These are phyloP conservation scores for Colletotrichum cereale DNA, from an alignment of 2,329 filamentous ascomycete species.

Conservation along the genomic window DNA sequence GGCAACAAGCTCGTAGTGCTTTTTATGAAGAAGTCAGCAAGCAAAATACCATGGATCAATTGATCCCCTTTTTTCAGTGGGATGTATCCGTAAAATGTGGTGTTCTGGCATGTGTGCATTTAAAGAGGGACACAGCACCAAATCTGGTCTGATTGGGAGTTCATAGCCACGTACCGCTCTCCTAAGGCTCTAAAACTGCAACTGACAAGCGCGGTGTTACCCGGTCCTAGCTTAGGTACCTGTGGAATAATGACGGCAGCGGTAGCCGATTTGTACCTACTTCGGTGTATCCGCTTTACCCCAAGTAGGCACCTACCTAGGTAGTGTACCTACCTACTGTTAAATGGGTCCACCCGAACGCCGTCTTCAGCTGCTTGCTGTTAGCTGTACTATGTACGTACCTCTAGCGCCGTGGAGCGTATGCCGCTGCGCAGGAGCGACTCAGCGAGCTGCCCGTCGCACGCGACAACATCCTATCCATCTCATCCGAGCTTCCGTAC, in stretches of 20 bases:
- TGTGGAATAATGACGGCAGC: no score
- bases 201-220: not conserved
- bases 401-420: not conserved
- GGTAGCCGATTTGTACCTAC: no score
- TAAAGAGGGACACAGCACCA: not conserved
- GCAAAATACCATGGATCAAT: not conserved
- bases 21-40: not conserved
- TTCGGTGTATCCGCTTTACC: constrained; percentile 3
- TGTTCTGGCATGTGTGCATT: not conserved
- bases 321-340: no score
- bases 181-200: not conserved
- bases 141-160: not conserved
- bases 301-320: constrained; percentile 11
- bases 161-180: not conserved
- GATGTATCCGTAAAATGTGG: not conserved
- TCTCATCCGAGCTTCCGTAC: constrained; percentile 22
- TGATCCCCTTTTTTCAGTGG: not conserved
- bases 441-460: constrained; percentile 8
- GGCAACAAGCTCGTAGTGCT: not conserved
- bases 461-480: constrained; percentile 17
- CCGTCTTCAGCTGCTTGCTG: constrained; percentile 5
- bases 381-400: not conserved
- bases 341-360: not conserved
- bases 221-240: no score
- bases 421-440: not conserved